phyloP scores from a whole-genome alignment of 2,329 filamentous ascomycete species.

The Fusarium sp. region DNA sequence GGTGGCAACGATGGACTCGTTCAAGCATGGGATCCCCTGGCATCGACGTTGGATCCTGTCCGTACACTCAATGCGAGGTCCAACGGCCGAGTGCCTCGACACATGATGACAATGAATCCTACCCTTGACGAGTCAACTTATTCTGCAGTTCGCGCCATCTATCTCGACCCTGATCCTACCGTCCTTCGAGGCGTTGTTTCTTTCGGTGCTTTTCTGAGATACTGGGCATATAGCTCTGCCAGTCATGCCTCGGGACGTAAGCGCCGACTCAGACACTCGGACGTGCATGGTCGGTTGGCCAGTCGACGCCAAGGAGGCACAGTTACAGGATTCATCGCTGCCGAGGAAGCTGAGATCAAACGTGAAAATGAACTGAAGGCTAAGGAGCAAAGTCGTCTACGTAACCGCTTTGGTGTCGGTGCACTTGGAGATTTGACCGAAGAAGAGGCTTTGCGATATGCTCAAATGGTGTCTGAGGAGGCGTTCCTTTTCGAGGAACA shows the following conservation, averaged over 20 bases:
- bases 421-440: constrained; percentile 72
- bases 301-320: constrained; percentile 71
- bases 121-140: constrained; percentile 77
- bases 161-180: constrained; percentile 87
- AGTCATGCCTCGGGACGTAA: constrained; percentile 81
- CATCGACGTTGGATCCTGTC: constrained; percentile 80
- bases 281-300: constrained; percentile 62
- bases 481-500: constrained; percentile 67
- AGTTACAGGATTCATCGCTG: constrained; percentile 83
- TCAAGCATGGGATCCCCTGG: constrained; percentile 96
- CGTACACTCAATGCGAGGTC: constrained; percentile 89
- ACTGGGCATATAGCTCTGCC: constrained; percentile 92
- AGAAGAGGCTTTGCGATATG: constrained; percentile 72
- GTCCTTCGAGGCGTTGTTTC: constrained; percentile 87
- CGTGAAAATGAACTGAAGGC: constrained; percentile 74
- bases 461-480: constrained; percentile 74
- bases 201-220: constrained; percentile 86
- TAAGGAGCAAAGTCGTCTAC: constrained; percentile 76
- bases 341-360: constrained; percentile 84
- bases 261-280: constrained; percentile 78
- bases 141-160: constrained; percentile 84
- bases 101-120: constrained; percentile 66
- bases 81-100: constrained; percentile 82
- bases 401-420: constrained; percentile 85
- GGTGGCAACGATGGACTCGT: constrained; percentile 95